These are phyloP conservation scores for Neurospora tetrasperma DNA, from an alignment of 495 filamentous ascomycete genomes.

Conservation along the genomic window DNA sequence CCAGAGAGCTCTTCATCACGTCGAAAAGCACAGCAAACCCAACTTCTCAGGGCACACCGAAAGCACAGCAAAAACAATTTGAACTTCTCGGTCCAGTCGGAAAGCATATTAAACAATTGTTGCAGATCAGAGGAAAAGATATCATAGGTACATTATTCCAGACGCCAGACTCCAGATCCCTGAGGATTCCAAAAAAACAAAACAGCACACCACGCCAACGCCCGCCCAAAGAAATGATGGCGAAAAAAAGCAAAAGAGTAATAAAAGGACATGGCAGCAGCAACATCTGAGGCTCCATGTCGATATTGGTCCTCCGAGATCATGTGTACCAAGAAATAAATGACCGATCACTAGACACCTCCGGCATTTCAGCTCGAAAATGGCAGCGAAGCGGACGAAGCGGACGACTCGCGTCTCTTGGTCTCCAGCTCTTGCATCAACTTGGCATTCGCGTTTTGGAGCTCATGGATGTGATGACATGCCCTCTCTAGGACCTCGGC, in stretches of 20 bases:
- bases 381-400: neutral
- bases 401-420: neutral
- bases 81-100: neutral
- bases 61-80: neutral
- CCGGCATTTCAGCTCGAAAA: neutral
- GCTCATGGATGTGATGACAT: constrained; percentile 9
- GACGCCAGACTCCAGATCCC: neutral
- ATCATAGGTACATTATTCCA: neutral
- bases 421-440: neutral
- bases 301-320: neutral
- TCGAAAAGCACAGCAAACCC: neutral
- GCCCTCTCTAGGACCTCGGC: constrained; percentile 23
- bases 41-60: neutral
- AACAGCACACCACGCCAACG: neutral
- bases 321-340: neutral
- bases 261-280: neutral
- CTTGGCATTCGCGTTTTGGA: neutral
- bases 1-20: neutral
- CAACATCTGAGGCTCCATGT: neutral
- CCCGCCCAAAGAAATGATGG: neutral
- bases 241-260: neutral
- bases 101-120: neutral
- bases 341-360: neutral
- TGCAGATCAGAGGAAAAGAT: neutral
- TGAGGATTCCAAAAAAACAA: neutral